A percentile compares a stretch with the other conserved stretches of the same genome.
Evolutionary conservation across 805 yeast species (phyloP).

Genomic region (Hanseniaspora hatyaiensis): DNA sequence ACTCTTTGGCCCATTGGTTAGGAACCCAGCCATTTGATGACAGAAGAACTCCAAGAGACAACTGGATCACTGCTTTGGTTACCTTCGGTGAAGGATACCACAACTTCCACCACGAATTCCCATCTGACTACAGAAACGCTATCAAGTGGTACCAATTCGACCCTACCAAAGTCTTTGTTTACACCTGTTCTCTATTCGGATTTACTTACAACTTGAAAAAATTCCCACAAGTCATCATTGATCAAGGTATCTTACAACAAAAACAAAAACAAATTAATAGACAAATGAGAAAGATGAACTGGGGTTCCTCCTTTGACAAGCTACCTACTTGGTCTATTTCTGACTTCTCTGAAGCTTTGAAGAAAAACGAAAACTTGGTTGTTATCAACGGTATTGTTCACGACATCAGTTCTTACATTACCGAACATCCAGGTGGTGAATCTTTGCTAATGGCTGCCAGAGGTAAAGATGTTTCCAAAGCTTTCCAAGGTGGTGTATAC

Average conservation of each 20-base stretch:
- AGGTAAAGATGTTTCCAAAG: slow-evolving; percentile 74
- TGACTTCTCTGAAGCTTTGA: slow-evolving; percentile 43
- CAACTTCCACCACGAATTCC: slow-evolving; percentile 84
- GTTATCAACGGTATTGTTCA: slow-evolving; percentile 72
- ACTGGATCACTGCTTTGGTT: slow-evolving; percentile 64
- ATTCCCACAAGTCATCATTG: slow-evolving; percentile 68
- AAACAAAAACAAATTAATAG: slow-evolving; percentile 68
- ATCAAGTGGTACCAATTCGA: slow-evolving; percentile 80
- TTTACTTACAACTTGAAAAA: slow-evolving; percentile 62
- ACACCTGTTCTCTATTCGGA: slow-evolving; percentile 49
- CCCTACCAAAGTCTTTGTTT: slow-evolving; percentile 63
- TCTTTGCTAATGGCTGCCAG: slow-evolving; percentile 56
- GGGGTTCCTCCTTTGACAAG: slow-evolving; percentile 60
- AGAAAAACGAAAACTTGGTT: slow-evolving; percentile 47
- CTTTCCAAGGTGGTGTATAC: slow-evolving; percentile 78
- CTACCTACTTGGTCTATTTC: slow-evolving; percentile 66
- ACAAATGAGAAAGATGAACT: slow-evolving; percentile 48
- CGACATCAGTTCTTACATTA: slow-evolving; percentile 54
- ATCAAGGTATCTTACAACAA: slow-evolving; percentile 72
- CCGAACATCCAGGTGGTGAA: slow-evolving; percentile 79
- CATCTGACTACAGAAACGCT: slow-evolving; percentile 79
- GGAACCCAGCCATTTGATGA: slow-evolving; percentile 81
- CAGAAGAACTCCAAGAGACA: slow-evolving; percentile 78
- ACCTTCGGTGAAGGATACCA: slow-evolving; percentile 87
- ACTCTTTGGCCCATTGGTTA: slow-evolving; percentile 77